Conservation (phyloP, 192 early-diverging fungal species). For the Mortierella hygrophila region DNA sequence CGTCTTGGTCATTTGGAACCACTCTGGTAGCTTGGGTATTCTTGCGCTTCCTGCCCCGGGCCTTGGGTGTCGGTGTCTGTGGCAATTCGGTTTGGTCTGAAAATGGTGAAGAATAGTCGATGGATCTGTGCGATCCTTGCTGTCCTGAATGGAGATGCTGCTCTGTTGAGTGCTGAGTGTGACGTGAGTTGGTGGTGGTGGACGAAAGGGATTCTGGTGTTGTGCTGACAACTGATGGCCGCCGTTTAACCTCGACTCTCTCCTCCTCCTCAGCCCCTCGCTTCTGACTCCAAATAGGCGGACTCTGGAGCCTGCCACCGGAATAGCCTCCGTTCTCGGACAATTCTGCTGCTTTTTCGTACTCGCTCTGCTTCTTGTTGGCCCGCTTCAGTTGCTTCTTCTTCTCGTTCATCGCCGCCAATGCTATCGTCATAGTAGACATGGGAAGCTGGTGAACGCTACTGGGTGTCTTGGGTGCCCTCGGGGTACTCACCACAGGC, state of each 20-base stretch:
- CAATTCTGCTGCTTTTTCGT: not conserved
- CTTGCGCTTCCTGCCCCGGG: slow-evolving; percentile 24
- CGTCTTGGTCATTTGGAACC: not conserved
- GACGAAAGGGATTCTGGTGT: not conserved
- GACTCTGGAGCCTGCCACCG: slow-evolving; percentile 5
- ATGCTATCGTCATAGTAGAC: slow-evolving; percentile 51
- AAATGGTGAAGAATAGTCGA: not conserved
- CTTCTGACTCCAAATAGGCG: slow-evolving; percentile 30
- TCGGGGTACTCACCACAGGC: not conserved
- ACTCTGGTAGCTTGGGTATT: not conserved
- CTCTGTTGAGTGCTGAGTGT: slow-evolving; percentile 11
- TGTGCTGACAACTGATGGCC: not conserved
- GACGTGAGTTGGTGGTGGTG: not conserved
- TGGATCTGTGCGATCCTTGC: not conserved
- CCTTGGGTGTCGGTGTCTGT: not conserved
- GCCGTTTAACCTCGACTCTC: not conserved
- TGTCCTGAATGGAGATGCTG: not conserved
- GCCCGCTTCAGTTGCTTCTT: slow-evolving; percentile 36
- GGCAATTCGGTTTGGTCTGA: not conserved
- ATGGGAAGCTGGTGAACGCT: slow-evolving; percentile 23
- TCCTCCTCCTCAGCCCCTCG: slow-evolving; percentile 18
- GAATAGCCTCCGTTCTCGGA: not conserved
- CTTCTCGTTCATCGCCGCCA: slow-evolving; percentile 49
- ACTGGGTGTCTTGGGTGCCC: not conserved
- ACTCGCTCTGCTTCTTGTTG: slow-evolving; percentile 12